Percentiles rank a stretch among this genome's conserved stretches.
Evolutionary conservation across 2,329 filamentous ascomycete genomes (phyloP).

Genomic region (Arthrinium puccinioides): DNA sequence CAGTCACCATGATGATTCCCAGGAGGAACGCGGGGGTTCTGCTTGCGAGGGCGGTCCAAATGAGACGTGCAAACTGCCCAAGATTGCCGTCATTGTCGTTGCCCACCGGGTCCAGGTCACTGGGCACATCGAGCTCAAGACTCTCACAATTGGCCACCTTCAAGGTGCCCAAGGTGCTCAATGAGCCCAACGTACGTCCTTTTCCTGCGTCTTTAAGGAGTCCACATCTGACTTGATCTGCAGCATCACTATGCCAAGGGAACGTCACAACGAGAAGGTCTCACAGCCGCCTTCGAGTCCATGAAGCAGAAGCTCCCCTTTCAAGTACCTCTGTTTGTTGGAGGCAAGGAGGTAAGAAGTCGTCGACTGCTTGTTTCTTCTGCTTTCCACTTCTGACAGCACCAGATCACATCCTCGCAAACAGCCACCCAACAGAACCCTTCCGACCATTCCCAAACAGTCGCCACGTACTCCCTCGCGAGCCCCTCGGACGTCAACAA

Average conservation of each 20-base stretch:
- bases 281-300: slow-evolving; percentile 65
- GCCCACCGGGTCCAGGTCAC: slow-evolving; percentile 7
- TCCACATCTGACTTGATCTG: neutral
- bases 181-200: slow-evolving; percentile 85
- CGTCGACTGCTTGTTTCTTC: too few species aligned
- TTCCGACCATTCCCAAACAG: slow-evolving; percentile 64
- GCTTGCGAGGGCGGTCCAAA: slow-evolving; percentile 14
- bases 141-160: slow-evolving; percentile 68
- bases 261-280: slow-evolving; percentile 68
- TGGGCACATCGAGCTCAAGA: slow-evolving; percentile 23
- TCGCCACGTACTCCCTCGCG: slow-evolving; percentile 83
- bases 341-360: slow-evolving; percentile 65
- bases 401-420: slow-evolving; percentile 58
- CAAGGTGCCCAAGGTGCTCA: slow-evolving; percentile 78
- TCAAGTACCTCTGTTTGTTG: slow-evolving; percentile 76
- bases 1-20: too few species aligned
- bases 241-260: slow-evolving; percentile 87
- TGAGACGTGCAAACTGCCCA: slow-evolving; percentile 3
- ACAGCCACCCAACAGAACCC: slow-evolving; percentile 73
- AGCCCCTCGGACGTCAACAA: slow-evolving; percentile 65
- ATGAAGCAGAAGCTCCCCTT: slow-evolving; percentile 64
- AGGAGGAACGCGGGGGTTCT: too few species aligned
- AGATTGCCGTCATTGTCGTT: slow-evolving; percentile 6
- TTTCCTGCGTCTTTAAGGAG: neutral
- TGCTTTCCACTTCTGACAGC: slow-evolving; percentile 10